These are phyloP conservation scores for Lactuca saligna DNA, from an alignment of 129 eudicot species.

Conservation along the genomic window DNA sequence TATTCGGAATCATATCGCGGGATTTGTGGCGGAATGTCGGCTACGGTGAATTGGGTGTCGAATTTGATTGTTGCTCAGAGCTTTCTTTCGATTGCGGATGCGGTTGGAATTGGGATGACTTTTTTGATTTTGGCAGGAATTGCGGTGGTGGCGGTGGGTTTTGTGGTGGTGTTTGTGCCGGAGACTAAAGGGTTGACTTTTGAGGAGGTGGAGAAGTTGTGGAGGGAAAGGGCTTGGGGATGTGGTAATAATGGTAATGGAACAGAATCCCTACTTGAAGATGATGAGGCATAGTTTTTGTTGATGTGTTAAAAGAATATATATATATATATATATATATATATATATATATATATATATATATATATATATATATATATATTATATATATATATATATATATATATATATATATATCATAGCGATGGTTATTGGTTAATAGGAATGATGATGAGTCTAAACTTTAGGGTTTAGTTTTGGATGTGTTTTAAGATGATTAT, in stretches of 20 bases:
- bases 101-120: constrained; percentile 62
- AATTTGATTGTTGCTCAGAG: constrained; percentile 83
- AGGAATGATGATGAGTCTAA: no score
- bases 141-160: constrained; percentile 52
- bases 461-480: no score
- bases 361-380: no score
- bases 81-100: constrained; percentile 75
- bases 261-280: constrained; percentile 40
- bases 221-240: constrained; percentile 67
- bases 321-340: no score
- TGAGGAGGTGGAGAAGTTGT: constrained; percentile 81
- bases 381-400: no score
- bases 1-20: constrained; percentile 72
- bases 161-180: constrained; percentile 65
- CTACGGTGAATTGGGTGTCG: constrained; percentile 93
- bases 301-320: no score
- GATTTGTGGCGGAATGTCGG: constrained; percentile 81
- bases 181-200: constrained; percentile 90
- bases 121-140: constrained; percentile 69
- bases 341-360: no score
- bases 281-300: neutral
- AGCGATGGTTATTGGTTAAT: no score
- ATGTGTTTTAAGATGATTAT: no score
- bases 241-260: neutral
- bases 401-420: no score